phyloP scores from a whole-genome alignment of 345 rosid genomes.

The Eucalyptus grandis region DNA sequence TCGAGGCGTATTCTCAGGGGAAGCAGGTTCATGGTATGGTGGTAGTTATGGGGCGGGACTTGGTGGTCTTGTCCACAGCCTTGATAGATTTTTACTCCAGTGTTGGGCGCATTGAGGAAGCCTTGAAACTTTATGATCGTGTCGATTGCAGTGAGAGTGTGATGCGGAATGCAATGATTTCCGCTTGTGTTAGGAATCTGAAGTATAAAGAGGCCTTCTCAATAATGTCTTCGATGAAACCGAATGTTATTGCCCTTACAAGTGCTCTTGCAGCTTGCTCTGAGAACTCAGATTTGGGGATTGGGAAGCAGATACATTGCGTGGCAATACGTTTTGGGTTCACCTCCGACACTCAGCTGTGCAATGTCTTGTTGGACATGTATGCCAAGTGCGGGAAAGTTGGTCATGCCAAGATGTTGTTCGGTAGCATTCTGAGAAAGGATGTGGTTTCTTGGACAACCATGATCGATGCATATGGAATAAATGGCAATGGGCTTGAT shows the following conservation, averaged over 20 bases:
- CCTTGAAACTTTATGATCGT: conserved; percentile 39
- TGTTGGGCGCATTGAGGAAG: conserved; percentile 31
- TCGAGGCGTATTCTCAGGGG: conserved; percentile 45
- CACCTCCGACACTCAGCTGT: conserved; percentile 38
- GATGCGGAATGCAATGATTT: conserved; percentile 55
- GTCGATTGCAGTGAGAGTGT: conserved; percentile 27
- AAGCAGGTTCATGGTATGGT: conserved; percentile 71
- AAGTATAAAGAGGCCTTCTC: conserved; percentile 40
- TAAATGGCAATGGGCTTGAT: conserved; percentile 44
- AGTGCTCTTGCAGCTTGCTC: conserved; percentile 67
- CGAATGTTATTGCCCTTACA: conserved; percentile 46
- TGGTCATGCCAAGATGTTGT: conserved; percentile 22
- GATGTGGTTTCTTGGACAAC: conserved; percentile 73
- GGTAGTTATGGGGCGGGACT: conserved; percentile 54
- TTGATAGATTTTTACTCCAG: conserved; percentile 57
- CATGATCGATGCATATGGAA: conserved; percentile 69
- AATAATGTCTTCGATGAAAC: conserved; percentile 32
- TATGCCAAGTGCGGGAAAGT: conserved; percentile 66
- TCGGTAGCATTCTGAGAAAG: conserved; percentile 25
- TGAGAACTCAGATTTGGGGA: conserved; percentile 47
- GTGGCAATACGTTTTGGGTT: conserved; percentile 40
- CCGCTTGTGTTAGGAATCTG: conserved; percentile 49
- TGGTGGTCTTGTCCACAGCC: conserved; percentile 63
- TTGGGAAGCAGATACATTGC: conserved; percentile 69
- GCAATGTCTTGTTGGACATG: conserved; percentile 70